Evolutionary conservation across 495 filamentous ascomycete species (phyloP), one percentile per base, ranked within the genome.

Genomic region (Talaromyces borbonicus): DNA sequence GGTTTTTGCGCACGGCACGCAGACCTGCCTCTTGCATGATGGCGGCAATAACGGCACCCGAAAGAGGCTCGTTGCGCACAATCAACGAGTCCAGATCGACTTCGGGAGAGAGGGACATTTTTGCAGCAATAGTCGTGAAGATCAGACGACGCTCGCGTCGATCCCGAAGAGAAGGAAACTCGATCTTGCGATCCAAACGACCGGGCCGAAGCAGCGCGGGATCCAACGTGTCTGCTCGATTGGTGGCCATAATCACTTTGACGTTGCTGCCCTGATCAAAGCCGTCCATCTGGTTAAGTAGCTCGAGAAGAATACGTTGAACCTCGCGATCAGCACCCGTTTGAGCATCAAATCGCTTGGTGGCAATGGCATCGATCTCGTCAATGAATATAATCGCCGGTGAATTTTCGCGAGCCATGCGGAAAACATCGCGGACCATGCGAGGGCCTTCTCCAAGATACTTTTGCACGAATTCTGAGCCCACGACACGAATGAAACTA

Each of bases 241-340:
- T 98, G 51, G 92, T 98, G 47, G 92, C 92, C 92, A 98, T 98
- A 71, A 98, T 97, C 57, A 98, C 92, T 68, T 98, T 98, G 62
- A 98, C 93, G 60, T 97, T 97, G 66, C 87, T 84, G 2, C 88
- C 90, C 63, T 97, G 92, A 62, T 98, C 92, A 68, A 98, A 98
- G 50, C 92, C 92, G 65, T 98, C 92, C 92, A 98, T 97, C 67
- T 98, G 92, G 69, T 98, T 98, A 48, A 98, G 80, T 49, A 98
- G 72, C 62, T 98, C 92, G 46, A 98, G 79, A 47, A 98, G 69
- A 56, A 97, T 98, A 72, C 92, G 88, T 71, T 98, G 92, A 19
- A 98, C 92, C 67, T 98, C 92, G 61, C 92, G 80, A 59, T 98
- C 92, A 35, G 93, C 92, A 56, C 92, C 92, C 8, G 90, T 96